phyloP scores from a whole-genome alignment of 2,329 filamentous ascomycete genomes.

The Aspergillus floridensis region DNA sequence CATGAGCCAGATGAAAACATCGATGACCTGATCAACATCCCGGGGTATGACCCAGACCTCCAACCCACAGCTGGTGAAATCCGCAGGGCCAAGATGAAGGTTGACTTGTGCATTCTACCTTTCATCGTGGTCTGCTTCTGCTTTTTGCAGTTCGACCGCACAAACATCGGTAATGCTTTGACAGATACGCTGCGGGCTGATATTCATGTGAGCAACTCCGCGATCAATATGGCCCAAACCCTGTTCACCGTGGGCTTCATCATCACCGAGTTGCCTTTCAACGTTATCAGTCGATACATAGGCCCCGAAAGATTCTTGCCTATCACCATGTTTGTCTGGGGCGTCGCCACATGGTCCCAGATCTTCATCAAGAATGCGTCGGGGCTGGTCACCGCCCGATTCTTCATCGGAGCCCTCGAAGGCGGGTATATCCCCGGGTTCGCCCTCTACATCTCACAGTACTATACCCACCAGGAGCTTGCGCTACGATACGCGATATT shows the following conservation, averaged over 20 bases:
- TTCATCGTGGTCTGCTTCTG: constrained; percentile 19
- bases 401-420: constrained; percentile 46
- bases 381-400: constrained; percentile 35
- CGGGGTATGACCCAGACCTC: background rate
- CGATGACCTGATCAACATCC: no score
- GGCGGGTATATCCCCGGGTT: constrained; percentile 46
- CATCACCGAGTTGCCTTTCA: constrained; percentile 28
- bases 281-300: constrained; percentile 26
- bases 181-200: constrained; percentile 17
- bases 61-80: background rate
- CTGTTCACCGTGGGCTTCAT: constrained; percentile 27
- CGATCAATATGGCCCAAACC: constrained; percentile 25
- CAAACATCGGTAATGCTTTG: constrained; percentile 24
- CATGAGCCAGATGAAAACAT: no score
- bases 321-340: constrained; percentile 22
- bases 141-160: constrained; percentile 25
- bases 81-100: background rate
- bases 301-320: constrained; percentile 27
- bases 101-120: constrained; percentile 16
- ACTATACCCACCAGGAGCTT: constrained; percentile 27
- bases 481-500: constrained; percentile 1
- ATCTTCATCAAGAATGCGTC: constrained; percentile 25
- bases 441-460: constrained; percentile 24
- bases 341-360: constrained; percentile 21
- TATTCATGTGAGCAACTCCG: constrained; percentile 20